Conservation (phyloP, 2,329 filamentous ascomycete genomes). For the Colletotrichum spinosum region DNA sequence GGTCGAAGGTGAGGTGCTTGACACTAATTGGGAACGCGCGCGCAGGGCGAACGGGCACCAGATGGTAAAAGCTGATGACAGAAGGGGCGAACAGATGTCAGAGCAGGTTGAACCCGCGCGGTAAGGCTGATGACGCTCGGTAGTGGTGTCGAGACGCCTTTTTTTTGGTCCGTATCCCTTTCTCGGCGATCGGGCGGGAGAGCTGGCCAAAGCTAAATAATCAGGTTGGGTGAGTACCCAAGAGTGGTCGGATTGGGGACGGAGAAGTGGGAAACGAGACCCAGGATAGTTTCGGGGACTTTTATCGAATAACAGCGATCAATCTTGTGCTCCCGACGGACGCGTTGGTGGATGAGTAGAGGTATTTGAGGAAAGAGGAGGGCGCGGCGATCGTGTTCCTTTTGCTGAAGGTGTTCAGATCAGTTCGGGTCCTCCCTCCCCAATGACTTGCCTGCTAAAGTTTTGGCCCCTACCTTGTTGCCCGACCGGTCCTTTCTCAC, state of each 20-base stretch:
- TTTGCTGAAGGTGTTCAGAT: conserved; percentile 17
- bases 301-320: conserved; percentile 6
- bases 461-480: conserved; percentile 15
- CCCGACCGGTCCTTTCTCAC: neutral
- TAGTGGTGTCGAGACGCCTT: conserved; percentile 32
- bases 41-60: conserved; percentile 4
- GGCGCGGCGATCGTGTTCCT: conserved; percentile 29
- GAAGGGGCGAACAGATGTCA: neutral
- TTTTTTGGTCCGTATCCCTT: conserved; percentile 24
- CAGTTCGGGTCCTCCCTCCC: conserved; percentile 15
- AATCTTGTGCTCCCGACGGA: conserved; percentile 24
- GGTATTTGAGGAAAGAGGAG: conserved; percentile 8
- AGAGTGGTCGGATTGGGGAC: conserved; percentile 15
- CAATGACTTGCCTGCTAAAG: conserved; percentile 30
- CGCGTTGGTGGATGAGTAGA: conserved; percentile 13
- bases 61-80: conserved; percentile 10
- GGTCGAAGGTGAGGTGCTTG: conserved; percentile 26
- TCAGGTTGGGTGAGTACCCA: conserved; percentile 9
- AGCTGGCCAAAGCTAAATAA: conserved; percentile 22
- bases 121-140: conserved; percentile 19
- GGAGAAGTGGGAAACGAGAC: conserved; percentile 9
- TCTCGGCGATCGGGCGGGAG: conserved; percentile 34
- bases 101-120: conserved; percentile 8
- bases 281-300: conserved; percentile 11
- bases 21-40: conserved; percentile 23